Evolutionary conservation across 108 stramenopile species (phyloP).

Genomic region (Heterococcus sp.): DNA sequence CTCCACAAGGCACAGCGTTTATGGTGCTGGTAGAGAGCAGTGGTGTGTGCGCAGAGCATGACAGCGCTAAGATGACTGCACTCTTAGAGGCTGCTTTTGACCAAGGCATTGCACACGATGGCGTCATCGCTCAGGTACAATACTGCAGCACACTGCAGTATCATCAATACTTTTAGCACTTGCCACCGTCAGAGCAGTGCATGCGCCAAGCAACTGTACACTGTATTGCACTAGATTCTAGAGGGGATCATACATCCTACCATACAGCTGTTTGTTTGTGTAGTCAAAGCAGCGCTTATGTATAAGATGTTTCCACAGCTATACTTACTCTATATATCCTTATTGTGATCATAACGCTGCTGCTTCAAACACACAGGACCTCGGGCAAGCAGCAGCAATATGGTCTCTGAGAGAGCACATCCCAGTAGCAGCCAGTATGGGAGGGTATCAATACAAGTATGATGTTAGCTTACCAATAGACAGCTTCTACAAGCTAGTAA

Average conservation of each 20-base stretch:
- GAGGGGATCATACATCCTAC: too few relatives aligned
- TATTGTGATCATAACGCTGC: too few relatives aligned
- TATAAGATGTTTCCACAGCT: too few relatives aligned
- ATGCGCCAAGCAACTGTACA: too few relatives aligned
- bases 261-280: too few relatives aligned
- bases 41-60: constrained; percentile 74
- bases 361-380: constrained; percentile 52
- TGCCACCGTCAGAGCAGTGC: neutral
- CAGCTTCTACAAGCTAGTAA: constrained; percentile 67
- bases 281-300: too few relatives aligned
- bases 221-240: too few relatives aligned
- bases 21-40: constrained; percentile 82
- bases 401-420: constrained; percentile 54
- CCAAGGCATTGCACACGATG: constrained; percentile 62
- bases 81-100: constrained; percentile 67
- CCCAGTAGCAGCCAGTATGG: constrained; percentile 36
- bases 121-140: constrained; percentile 68
- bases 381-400: constrained; percentile 59
- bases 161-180: neutral
- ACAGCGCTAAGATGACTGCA: constrained; percentile 73
- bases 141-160: too few relatives aligned
- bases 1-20: constrained; percentile 28
- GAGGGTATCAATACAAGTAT: constrained; percentile 83
- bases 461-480: constrained; percentile 79
- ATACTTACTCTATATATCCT: too few relatives aligned